Evolutionary conservation across 2,329 filamentous ascomycete genomes (phyloP).

Genomic region (Coniella vitis): DNA sequence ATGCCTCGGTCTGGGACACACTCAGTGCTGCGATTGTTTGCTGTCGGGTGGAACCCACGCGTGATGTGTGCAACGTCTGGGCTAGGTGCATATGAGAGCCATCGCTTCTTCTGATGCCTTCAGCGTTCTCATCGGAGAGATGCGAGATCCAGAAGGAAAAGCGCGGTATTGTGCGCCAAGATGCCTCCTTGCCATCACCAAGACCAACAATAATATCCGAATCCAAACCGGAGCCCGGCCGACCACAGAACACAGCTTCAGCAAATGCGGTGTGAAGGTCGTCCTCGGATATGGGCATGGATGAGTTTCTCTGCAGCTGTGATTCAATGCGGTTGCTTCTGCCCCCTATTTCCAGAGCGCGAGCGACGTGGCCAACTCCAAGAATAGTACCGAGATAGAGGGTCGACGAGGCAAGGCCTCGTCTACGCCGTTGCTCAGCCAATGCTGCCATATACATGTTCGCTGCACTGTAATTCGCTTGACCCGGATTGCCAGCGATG

Average conservation of each 20-base stretch:
- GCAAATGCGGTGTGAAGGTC: conserved; percentile 36
- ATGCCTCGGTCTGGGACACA: background rate
- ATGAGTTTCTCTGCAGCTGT: too few species aligned
- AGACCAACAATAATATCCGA: too few species aligned
- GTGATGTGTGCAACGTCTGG: too few species aligned
- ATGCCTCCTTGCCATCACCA: too few species aligned
- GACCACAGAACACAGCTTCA: conserved; percentile 28
- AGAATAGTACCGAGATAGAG: conserved; percentile 33
- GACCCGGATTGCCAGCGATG: conserved; percentile 24
- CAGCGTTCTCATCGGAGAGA: too few species aligned
- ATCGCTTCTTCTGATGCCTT: too few species aligned
- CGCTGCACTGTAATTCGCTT: conserved; percentile 36
- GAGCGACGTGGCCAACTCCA: conserved; percentile 35
- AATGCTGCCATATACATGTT: conserved; percentile 34
- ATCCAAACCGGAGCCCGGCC: too few species aligned
- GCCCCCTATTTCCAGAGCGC: background rate
- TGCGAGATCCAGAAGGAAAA: too few species aligned
- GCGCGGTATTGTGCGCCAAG: too few species aligned
- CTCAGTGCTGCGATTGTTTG: background rate
- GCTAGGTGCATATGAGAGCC: too few species aligned
- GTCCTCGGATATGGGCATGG: conserved; percentile 22
- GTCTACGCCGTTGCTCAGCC: conserved; percentile 25
- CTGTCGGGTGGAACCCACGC: too few species aligned
- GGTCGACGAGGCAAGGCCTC: conserved; percentile 31
- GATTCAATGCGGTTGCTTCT: background rate